Base-by-base conservation (phyloP, 768 basidiomycete genomes). In the Russula vinacea region DNA sequence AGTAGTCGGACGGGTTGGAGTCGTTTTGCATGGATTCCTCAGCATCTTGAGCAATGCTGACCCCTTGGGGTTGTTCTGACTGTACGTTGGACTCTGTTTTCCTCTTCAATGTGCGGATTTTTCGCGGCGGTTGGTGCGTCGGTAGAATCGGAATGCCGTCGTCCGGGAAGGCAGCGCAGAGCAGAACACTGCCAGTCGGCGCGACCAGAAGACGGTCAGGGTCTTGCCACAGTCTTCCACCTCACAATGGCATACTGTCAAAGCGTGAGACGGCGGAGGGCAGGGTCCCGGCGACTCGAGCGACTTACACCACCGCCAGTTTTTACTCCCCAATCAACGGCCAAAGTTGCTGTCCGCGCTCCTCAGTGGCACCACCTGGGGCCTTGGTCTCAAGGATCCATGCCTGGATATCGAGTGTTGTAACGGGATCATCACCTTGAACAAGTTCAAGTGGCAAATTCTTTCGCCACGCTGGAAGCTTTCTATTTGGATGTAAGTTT, bases 81-180 rank as follows among this genome's bases (percentile, higher is more conserved):
- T 14, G 22, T 26, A 5, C 5, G 5, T 0, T 11, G n/a, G n/a
- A n/a, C n/a, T n/a, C n/a, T n/a, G n/a, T n/a, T n/a, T n/a, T n/a
- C n/a, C n/a, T n/a, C n/a, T n/a, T n/a, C n/a, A n/a, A n/a, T n/a
- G n/a, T n/a, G n/a, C n/a, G n/a, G n/a, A n/a, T n/a, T n/a, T n/a
- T n/a, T n/a, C n/a, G n/a, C n/a, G n/a, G n/a, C n/a, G n/a, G n/a
- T n/a, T n/a, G n/a, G n/a, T n/a, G n/a, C n/a, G n/a, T 58, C 1
- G 57, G 52, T 19, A 42, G 19, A 32, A 56, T 37, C n/a, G 47
- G 5, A 7, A 58, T 55, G 8, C 51, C 60, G 8, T 50, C 50
- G n/a, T 55, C n/a, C 0, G 60, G 60, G 24, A 68, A 55, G 26
- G 40, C 50, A 22, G 55, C 42, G 5, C 56, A 64, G 22, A 62